Evolutionary conservation across 2,329 filamentous ascomycete species (phyloP).

Genomic region (Sporothrix schenckii): DNA sequence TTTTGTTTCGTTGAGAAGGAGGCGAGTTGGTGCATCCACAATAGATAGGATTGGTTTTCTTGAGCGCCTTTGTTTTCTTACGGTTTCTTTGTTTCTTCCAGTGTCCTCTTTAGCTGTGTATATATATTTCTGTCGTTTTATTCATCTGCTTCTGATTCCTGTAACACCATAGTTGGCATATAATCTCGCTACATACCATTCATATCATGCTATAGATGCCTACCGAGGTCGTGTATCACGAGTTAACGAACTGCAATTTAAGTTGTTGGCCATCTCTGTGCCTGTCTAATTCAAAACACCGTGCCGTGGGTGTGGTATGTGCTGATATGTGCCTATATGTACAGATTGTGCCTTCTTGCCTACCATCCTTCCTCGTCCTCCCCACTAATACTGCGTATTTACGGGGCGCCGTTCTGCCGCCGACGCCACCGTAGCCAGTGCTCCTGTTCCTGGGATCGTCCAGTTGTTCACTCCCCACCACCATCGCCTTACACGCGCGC

Average conservation of each 20-base stretch:
- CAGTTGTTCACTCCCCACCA: slow-evolving; percentile 96
- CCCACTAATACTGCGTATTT: neutral
- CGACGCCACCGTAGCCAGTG: slow-evolving; percentile 9
- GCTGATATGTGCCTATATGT: slow-evolving; percentile 11
- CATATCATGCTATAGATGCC: neutral
- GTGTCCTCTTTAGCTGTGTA: neutral
- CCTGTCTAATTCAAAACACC: neutral
- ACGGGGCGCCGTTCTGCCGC: neutral
- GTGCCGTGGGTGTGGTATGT: slow-evolving; percentile 7
- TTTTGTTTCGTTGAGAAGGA: neutral
- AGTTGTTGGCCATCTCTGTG: neutral
- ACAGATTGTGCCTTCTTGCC: neutral
- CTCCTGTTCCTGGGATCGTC: slow-evolving; percentile 60
- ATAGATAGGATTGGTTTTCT: slow-evolving; percentile 13
- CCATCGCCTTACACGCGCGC: slow-evolving; percentile 80
- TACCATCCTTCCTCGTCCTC: neutral
- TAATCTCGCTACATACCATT: neutral
- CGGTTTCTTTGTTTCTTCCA: neutral
- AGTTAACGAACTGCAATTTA: neutral
- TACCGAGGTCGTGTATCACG: too few species aligned
- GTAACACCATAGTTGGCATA: neutral
- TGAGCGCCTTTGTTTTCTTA: neutral
- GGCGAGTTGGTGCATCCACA: slow-evolving; percentile 2
- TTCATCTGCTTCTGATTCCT: neutral
- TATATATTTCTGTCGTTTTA: neutral